Evolutionary conservation across 2,329 filamentous ascomycete species (phyloP).

Genomic region (Pyrenochaeta sp.): DNA sequence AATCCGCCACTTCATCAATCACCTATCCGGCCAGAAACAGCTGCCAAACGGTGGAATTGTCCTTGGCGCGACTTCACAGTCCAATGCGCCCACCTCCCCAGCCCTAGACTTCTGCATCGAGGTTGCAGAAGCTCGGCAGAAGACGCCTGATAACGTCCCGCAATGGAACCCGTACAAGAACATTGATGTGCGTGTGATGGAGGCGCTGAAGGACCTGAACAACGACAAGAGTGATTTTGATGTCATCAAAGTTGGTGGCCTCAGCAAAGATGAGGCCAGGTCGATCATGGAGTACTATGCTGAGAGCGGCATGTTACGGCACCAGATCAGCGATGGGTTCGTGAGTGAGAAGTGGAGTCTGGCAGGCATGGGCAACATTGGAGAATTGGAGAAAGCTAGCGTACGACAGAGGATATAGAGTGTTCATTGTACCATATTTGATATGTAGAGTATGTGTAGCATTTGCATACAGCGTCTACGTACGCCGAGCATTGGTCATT

Average conservation of each 20-base stretch:
- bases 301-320: conserved; percentile 79
- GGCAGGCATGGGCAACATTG: conserved; percentile 80
- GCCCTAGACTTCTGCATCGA: conserved; percentile 74
- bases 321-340: conserved; percentile 72
- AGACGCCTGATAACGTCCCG: conserved; percentile 42
- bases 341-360: conserved; percentile 87
- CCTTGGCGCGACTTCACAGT: conserved; percentile 76
- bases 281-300: conserved; percentile 94
- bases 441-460: conserved; percentile 30
- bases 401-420: conserved; percentile 49
- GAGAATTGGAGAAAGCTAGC: conserved; percentile 80
- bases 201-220: conserved; percentile 52
- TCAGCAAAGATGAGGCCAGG: conserved; percentile 78
- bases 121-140: conserved; percentile 56
- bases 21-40: conserved; percentile 61
- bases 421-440: conserved; percentile 25
- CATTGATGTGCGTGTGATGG: conserved; percentile 62
- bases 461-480: conserved; percentile 10
- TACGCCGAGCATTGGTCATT: background rate
- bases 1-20: conserved; percentile 76
- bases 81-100: conserved; percentile 71
- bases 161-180: conserved; percentile 62
- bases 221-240: conserved; percentile 47
- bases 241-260: conserved; percentile 67
- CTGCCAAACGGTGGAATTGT: conserved; percentile 80